Evolutionary conservation across 352 stramenopile genomes (phyloP), one percentile per base, ranked within the genome.

Genomic region (Pythium aristosporum): DNA sequence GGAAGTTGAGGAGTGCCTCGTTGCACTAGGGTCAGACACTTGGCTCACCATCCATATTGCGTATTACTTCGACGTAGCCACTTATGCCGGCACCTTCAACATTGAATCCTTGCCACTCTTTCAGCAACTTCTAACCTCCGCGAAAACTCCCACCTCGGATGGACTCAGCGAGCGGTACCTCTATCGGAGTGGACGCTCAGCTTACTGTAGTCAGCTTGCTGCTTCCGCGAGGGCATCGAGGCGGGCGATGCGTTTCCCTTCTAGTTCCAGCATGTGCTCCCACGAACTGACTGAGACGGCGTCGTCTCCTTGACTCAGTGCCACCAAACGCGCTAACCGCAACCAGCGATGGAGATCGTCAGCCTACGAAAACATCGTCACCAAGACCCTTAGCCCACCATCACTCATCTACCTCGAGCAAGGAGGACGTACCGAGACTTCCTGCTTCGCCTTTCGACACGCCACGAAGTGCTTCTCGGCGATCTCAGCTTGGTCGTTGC

Each of bases 331-430:
- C 47, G 79, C 82, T 30, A 94, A 42, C 18, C 86, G 77, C 43
- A 94, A 58, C 80, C 85, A 91, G 5, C 86, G 82, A 49, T 94
- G 83, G 30, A 94, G 61, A 62, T 94, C 85, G 18, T 94, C 80
- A 20, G 82, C 47, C 85, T 94, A 63, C 32, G 60, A 57, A 61
- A 18, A 30, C 32, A 37, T 44, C 20, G 39, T 18, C 30, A 32
- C n/a, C 48, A 25, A 42, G 10, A 49, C 32, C 15, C 23, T 30
- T 21, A 28, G 30, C 2, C 2, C 7, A 5, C 28, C 43, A 37
- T 10, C 12, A 50, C 7, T 46, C 5, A 7, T 46, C 15, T 46
- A 6, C 10, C 16, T 15, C 13, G 18, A 7, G 5, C 12, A 16
- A 16, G 6, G 30, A 44, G 2, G 20, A 61, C 81, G 43, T 75